A percentile compares a stretch with the other conserved stretches of the same genome.
These are phyloP conservation scores for Colletotrichum spaethianum DNA, from an alignment of 2,329 filamentous ascomycete species.

Conservation along the genomic window DNA sequence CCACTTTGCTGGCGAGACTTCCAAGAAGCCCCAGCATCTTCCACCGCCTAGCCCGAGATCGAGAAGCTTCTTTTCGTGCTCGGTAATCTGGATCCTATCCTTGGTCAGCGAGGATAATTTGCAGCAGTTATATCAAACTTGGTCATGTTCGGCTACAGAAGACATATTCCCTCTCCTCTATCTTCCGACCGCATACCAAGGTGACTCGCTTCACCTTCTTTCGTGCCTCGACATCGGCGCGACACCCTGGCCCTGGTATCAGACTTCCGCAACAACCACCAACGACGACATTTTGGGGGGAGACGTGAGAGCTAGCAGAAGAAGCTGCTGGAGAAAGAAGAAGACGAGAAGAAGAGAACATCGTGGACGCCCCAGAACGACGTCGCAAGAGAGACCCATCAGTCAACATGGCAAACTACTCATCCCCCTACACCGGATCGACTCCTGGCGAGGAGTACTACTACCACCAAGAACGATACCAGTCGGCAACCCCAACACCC, in stretches of 20 bases:
- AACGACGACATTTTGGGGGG: slow-evolving; percentile 24
- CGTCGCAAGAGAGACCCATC: slow-evolving; percentile 50
- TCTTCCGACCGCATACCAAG: slow-evolving; percentile 74
- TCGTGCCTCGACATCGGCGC: slow-evolving; percentile 64
- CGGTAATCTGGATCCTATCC: slow-evolving; percentile 48
- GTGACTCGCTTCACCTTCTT: slow-evolving; percentile 67
- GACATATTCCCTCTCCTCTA: slow-evolving; percentile 67
- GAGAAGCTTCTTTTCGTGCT: slow-evolving; percentile 43
- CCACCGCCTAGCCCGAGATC: slow-evolving; percentile 45
- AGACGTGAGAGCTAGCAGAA: slow-evolving; percentile 35
- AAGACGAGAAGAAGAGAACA: slow-evolving; percentile 25
- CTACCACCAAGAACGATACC: slow-evolving; percentile 65
- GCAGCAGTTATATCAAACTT: slow-evolving; percentile 51
- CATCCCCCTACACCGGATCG: slow-evolving; percentile 60
- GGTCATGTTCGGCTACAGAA: slow-evolving; percentile 71
- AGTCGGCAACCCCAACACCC: slow-evolving; percentile 70
- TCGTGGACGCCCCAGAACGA: slow-evolving; percentile 48
- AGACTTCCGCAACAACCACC: slow-evolving; percentile 41
- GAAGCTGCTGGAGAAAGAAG: slow-evolving; percentile 39
- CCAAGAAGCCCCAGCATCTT: slow-evolving; percentile 49
- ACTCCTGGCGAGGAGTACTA: slow-evolving; percentile 67
- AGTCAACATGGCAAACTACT: slow-evolving; percentile 49
- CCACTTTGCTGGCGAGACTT: slow-evolving; percentile 45
- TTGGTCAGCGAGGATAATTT: slow-evolving; percentile 51
- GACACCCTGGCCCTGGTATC: slow-evolving; percentile 47